Percentiles rank a stretch among this genome's conserved stretches.
These are phyloP conservation scores for Sorghum bicolor DNA, from an alignment of 176 grass and related monocot species.

Conservation along the genomic window Sorghum_bicolor_NCBIv3 NC_012872.2:71987001-71987500, in stretches of 20 bases:
- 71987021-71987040: no score
- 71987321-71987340: background rate
- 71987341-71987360: conserved; percentile 7
- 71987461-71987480: background rate
- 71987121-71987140: no score
- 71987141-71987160: no score
- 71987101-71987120: no score
- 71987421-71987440: background rate
- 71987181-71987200: no score
- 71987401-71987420: background rate
- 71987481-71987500: background rate
- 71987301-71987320: background rate
- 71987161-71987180: background rate
- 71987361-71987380: background rate
- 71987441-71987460: conserved; percentile 1
- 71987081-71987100: no score
- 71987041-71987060: no score
- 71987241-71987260: background rate
- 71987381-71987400: background rate
- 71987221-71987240: background rate
- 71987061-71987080: no score
- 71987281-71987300: background rate
- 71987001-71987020: no score
- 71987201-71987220: background rate
- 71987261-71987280: background rate